Evolutionary conservation across 1,284 basidiomycete genomes (phyloP).

Genomic region (Volvariella surrecta): DNA sequence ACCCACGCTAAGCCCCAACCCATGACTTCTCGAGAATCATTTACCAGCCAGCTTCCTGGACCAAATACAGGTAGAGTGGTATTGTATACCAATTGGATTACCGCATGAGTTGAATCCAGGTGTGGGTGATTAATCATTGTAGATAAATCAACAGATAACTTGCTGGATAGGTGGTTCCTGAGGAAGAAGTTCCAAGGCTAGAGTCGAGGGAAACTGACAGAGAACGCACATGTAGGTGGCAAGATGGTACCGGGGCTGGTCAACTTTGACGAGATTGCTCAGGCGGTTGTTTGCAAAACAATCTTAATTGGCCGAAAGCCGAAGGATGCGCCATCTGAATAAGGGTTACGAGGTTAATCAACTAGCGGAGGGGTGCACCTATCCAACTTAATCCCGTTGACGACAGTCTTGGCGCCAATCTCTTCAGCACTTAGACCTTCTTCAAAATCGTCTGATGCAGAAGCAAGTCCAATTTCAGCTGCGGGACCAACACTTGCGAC

Average conservation of each 20-base stretch:
- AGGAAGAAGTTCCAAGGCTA: background rate
- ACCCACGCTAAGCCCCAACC: constrained; percentile 20
- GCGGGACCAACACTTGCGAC: constrained; percentile 22
- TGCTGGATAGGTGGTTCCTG: constrained; percentile 26
- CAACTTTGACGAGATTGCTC: constrained; percentile 23
- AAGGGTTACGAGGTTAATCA: constrained; percentile 22
- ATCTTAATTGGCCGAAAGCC: constrained; percentile 22
- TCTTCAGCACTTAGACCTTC: constrained; percentile 21
- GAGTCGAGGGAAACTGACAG: background rate
- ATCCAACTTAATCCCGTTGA: constrained; percentile 23
- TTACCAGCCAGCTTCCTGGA: constrained; percentile 24
- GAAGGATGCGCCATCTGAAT: constrained; percentile 27
- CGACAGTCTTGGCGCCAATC: constrained; percentile 21
- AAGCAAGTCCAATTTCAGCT: constrained; percentile 22
- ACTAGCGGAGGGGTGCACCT: constrained; percentile 4
- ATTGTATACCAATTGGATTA: constrained; percentile 24
- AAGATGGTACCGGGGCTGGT: constrained; percentile 21
- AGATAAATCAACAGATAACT: constrained; percentile 21
- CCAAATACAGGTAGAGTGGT: constrained; percentile 25
- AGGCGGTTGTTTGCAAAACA: constrained; percentile 26
- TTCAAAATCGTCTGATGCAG: constrained; percentile 21
- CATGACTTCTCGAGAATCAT: constrained; percentile 24
- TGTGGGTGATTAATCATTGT: constrained; percentile 25
- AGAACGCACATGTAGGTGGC: constrained; percentile 22
- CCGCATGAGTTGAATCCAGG: constrained; percentile 22